These are phyloP conservation scores for Malassezia equina DNA, from an alignment of 1,284 basidiomycete genomes.

Conservation along the genomic window DNA sequence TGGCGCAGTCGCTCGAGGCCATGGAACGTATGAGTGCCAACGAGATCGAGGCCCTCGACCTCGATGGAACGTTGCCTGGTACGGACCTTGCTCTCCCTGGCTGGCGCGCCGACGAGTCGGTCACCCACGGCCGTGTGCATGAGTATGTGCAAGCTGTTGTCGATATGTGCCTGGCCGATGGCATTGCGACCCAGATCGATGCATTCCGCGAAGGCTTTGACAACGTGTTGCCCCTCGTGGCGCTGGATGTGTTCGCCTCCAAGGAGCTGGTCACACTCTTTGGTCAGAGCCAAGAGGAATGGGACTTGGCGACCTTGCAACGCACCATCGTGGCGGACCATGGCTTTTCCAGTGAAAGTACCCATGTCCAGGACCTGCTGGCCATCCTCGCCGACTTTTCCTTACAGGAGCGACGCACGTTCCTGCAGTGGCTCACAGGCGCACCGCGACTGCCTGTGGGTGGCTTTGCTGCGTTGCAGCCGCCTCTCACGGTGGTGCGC, in stretches of 20 bases:
- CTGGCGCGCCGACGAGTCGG: constrained; percentile 60
- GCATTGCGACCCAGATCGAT: constrained; percentile 18
- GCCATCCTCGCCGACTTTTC: constrained; percentile 78
- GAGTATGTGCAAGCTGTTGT: constrained; percentile 61
- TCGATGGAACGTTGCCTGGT: constrained; percentile 94
- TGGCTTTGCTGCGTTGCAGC: constrained; percentile 88
- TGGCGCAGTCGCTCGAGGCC: constrained; percentile 75
- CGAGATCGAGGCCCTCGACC: constrained; percentile 67
- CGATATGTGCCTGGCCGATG: constrained; percentile 25
- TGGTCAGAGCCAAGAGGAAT: constrained; percentile 74
- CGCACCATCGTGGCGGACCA: constrained; percentile 93
- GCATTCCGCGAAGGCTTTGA: constrained; percentile 50
- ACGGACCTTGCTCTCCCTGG: constrained; percentile 72
- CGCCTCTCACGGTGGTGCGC: constrained; percentile 87
- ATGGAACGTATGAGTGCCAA: constrained; percentile 58
- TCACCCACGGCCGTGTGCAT: constrained; percentile 73
- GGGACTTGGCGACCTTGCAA: constrained; percentile 60
- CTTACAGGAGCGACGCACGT: constrained; percentile 64
- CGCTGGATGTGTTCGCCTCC: constrained; percentile 80
- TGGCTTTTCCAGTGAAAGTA: constrained; percentile 88
- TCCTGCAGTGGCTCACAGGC: constrained; percentile 93
- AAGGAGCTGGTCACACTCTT: constrained; percentile 89
- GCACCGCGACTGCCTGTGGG: constrained; percentile 64
- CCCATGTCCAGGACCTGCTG: constrained; percentile 74
- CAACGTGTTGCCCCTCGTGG: constrained; percentile 81